Base-by-base conservation (phyloP, 1,284 basidiomycete genomes). In the Fomitiporia mediterranea region DNA sequence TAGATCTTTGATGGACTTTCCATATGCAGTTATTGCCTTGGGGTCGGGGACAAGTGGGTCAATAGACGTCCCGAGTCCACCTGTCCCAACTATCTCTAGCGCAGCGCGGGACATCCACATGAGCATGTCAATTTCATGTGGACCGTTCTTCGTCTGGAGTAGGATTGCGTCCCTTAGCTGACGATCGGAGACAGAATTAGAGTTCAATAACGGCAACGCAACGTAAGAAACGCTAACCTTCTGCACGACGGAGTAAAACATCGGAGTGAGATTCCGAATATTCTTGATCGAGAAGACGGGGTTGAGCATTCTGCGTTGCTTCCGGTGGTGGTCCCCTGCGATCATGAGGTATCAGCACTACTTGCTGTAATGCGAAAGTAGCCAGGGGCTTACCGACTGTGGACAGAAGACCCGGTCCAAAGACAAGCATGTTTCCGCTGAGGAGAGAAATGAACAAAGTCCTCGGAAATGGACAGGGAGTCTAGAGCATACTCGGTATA, bases 221-320 rank as follows among this genome's bases (percentile, higher is more conserved):
- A 44, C 32, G 34, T 27, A 52, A 48, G 40, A 23, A 38, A 43
- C 35, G 37, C 59, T 30, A 23, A 58, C 59, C 56, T 55, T 58
- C 23, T 34, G 46, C 28, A 56, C 42, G n/a, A 60, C 57, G 25
- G 34, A 32, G 23, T 51, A 53, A 48, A 60, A 60, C 13, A 58
- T 27, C 28, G 59, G 59, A 4, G 57, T 53, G 17, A 60, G 53
- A 32, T 60, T 54, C 13, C 59, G 59, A 25, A 60, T 58, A 42
- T 60, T 53, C 46, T 58, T 58, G 23, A 58, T 56, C 25, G 56
- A 58, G 53, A 60, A 60, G 28, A 60, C 56, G 28, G 59, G 59
- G 51, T 58, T 60, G 52, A 60, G 57, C 50, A 60, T 58, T 42
- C 56, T 58, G 35, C 59, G 56, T 39, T 60, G 59, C 23, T 53